Evolutionary conservation across 805 yeast species (phyloP), one percentile per base, ranked within the genome.

Genomic region (Cyberlindnera xishuangbannaensis): DNA sequence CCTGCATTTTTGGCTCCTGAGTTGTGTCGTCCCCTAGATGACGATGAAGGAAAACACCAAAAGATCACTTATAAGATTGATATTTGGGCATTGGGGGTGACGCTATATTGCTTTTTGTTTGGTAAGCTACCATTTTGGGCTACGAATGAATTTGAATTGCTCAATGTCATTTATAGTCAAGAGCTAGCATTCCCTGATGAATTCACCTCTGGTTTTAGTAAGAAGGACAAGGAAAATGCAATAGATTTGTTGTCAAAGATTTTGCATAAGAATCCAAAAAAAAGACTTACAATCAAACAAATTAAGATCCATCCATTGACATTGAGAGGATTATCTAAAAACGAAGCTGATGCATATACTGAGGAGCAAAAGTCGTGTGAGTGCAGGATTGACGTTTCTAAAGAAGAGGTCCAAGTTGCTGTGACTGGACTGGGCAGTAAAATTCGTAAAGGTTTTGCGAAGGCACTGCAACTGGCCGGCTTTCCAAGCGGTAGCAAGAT

Each of bases 1-100:
- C 97, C 97, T 2, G 97, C 96, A 0, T 90, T 90, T 56, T 80
- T 87, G 50, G 95, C 97, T 0, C 96, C 96, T 0, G 99, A 92
- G 55, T 66, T 88, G 29, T 88, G 96, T 53, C 68, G 70, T 34
- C 78, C 83, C 1, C 20, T 47, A 11, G 39, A 28, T 15, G 55
- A 51, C 22, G 56, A 52, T 15, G 48, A 55, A 4, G 37, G 41
- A 21, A 44, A 30, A 9, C 26, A 48, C 34, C 73, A 78, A 5
- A 73, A 67, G 34, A 81, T 90, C 26, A 80, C 84, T 33, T 69
- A 78, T 53, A 86, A 83, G 56, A 83, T 92, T 35, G 98, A 92
- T 60, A 82, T 90, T n/a, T 92, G 98, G 98, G 95, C 98, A 0
- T 59, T 87, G 15, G 98, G 98, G 9, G 87, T 90, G 6, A 88